phyloP scores from a whole-genome alignment of 164 flowering plant species.

The Liriodendron chinense region DNA sequence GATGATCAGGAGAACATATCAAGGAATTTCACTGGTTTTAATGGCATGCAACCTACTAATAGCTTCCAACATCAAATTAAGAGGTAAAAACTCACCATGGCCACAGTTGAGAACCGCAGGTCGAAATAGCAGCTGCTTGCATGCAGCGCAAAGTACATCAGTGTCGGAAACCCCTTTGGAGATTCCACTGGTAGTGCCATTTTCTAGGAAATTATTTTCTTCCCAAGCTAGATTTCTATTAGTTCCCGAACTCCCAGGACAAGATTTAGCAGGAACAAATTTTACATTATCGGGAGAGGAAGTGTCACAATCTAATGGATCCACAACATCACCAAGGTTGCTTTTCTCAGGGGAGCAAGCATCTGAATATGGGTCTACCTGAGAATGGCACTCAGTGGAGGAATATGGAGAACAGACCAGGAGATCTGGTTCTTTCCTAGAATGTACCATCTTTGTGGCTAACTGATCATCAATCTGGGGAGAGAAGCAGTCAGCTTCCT shows the following conservation, averaged over 20 bases:
- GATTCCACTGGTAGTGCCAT: conserved; percentile 5
- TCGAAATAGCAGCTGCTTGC: conserved; percentile 57
- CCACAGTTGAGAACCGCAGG: conserved; percentile 92
- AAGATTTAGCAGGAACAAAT: conserved; percentile 3
- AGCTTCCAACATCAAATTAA: background rate
- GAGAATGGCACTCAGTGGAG: conserved; percentile 2
- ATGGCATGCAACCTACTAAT: background rate
- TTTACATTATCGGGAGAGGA: background rate
- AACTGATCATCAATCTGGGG: conserved; percentile 43
- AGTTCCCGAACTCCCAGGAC: conserved; percentile 13
- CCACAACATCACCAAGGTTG: conserved; percentile 4
- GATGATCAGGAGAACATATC: conserved; percentile 4
- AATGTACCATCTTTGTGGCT: conserved; percentile 13
- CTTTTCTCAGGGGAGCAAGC: conserved; percentile 8
- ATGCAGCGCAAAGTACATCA: conserved; percentile 60
- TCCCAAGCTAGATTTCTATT: conserved; percentile 12
- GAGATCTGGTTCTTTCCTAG: conserved; percentile 10
- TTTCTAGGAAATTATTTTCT: conserved; percentile 13
- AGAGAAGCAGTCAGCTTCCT: conserved; percentile 34
- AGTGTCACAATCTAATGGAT: conserved; percentile 4
- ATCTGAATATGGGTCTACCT: conserved; percentile 12
- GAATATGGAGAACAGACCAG: background rate
- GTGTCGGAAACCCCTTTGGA: conserved; percentile 30
- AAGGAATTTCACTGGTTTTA: background rate
- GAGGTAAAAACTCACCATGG: conserved; percentile 52